phyloP scores from a whole-genome alignment of 2,329 filamentous ascomycete genomes.

The Monosporascus sp. region DNA sequence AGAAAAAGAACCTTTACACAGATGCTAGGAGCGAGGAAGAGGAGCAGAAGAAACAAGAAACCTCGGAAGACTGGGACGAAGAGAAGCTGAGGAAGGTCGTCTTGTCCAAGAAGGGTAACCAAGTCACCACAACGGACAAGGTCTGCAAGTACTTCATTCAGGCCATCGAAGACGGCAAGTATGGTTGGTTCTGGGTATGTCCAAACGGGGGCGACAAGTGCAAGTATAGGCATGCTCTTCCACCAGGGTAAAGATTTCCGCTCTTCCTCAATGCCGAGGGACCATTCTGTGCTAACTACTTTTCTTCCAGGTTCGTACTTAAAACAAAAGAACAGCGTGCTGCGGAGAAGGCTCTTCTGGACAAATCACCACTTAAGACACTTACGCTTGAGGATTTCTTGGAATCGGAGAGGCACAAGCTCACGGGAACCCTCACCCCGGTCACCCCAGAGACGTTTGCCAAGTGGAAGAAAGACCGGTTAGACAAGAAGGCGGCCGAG shows the following conservation, averaged over 20 bases:
- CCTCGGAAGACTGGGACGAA: slow-evolving; percentile 96
- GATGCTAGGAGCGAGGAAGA: slow-evolving; percentile 72
- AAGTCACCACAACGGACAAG: slow-evolving; percentile 91
- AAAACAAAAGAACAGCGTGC: slow-evolving; percentile 97
- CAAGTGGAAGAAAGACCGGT: slow-evolving; percentile 92
- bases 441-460: slow-evolving; percentile 90
- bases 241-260: slow-evolving; percentile 71
- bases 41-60: slow-evolving; percentile 81
- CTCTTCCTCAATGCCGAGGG: background rate
- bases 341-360: slow-evolving; percentile 90
- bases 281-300: slow-evolving; percentile 15
- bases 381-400: slow-evolving; percentile 96
- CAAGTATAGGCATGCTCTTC: slow-evolving; percentile 96
- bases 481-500: slow-evolving; percentile 94
- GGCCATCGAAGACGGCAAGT: slow-evolving; percentile 96
- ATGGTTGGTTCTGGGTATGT: slow-evolving; percentile 99
- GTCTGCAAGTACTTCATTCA: slow-evolving; percentile 99
- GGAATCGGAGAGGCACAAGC: slow-evolving; percentile 92
- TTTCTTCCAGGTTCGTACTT: slow-evolving; percentile 68
- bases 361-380: slow-evolving; percentile 92
- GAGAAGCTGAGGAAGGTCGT: slow-evolving; percentile 90
- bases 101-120: slow-evolving; percentile 94
- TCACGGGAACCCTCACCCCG: slow-evolving; percentile 85
- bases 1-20: slow-evolving; percentile 88
- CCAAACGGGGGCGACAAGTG: slow-evolving; percentile 95